Conservation (phyloP, 1,284 basidiomycete genomes). For the Vanrija pseudolonga region DNA sequence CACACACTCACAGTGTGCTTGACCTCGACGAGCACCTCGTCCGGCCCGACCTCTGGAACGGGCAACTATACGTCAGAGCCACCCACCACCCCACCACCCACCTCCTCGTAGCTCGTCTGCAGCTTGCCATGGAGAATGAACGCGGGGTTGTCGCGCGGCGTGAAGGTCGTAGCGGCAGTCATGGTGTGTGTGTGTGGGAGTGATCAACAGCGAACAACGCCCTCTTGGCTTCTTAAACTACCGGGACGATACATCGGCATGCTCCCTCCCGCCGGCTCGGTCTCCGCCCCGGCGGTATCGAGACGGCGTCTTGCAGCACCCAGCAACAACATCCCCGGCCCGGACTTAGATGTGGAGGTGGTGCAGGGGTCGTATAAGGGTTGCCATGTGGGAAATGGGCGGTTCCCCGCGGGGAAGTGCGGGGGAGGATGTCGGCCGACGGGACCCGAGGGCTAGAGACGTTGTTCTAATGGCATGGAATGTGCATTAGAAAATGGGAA, state of each 20-base stretch:
- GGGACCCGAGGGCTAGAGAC: too few relatives aligned
- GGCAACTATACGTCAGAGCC: slow-evolving; percentile 55
- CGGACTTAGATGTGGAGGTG: too few relatives aligned
- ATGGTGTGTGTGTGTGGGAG: neutral
- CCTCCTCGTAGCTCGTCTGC: slow-evolving; percentile 35
- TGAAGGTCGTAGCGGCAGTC: slow-evolving; percentile 20
- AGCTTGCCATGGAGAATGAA: slow-evolving; percentile 44
- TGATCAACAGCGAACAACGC: neutral
- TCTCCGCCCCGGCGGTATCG: too few relatives aligned
- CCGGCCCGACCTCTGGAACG: slow-evolving; percentile 68
- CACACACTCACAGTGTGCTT: slow-evolving; percentile 70
- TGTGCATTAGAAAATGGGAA: too few relatives aligned
- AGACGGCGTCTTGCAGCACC: too few relatives aligned
- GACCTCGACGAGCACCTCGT: slow-evolving; percentile 83
- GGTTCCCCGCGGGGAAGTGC: too few relatives aligned
- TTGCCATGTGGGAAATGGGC: too few relatives aligned
- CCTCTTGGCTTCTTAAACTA: too few relatives aligned
- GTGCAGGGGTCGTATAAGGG: too few relatives aligned
- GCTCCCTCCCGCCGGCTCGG: neutral
- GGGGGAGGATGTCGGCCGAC: too few relatives aligned
- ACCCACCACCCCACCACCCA: slow-evolving; percentile 6
- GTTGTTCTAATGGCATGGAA: too few relatives aligned
- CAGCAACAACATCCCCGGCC: neutral
- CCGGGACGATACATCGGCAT: neutral
- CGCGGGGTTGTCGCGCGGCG: slow-evolving; percentile 37